Conservation (phyloP, 176 grass and related monocot genomes). For the Aegilops longissima region DNA sequence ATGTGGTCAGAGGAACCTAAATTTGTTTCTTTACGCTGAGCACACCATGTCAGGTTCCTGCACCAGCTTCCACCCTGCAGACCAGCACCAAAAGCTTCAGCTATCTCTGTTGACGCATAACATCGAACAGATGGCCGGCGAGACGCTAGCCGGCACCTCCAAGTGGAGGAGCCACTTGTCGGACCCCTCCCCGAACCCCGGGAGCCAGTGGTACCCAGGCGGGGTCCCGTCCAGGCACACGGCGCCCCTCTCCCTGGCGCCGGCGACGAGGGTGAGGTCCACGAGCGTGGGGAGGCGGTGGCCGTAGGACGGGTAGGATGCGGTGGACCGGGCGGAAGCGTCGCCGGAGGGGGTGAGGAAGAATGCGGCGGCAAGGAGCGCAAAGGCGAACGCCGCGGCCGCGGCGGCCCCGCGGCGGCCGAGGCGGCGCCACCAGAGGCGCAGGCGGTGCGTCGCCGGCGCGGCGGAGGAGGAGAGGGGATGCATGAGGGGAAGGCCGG, state of each 20-base stretch:
- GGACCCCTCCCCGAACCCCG: slow-evolving; percentile 57
- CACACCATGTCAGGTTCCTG: slow-evolving; percentile 35
- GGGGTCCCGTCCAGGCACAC: slow-evolving; percentile 73
- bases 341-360: slow-evolving; percentile 12
- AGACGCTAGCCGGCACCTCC: slow-evolving; percentile 23
- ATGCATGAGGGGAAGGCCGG: neutral
- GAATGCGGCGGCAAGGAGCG: slow-evolving; percentile 20
- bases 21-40: slow-evolving; percentile 38
- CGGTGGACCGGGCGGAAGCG: neutral
- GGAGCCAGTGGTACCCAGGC: slow-evolving; percentile 60
- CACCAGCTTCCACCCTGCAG: slow-evolving; percentile 85
- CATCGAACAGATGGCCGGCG: neutral
- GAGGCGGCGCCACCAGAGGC: slow-evolving; percentile 20
- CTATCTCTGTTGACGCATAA: neutral
- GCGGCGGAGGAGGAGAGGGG: neutral
- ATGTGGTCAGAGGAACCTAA: slow-evolving; percentile 69
- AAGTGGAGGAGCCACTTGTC: slow-evolving; percentile 69
- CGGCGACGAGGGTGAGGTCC: slow-evolving; percentile 41
- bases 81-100: neutral
- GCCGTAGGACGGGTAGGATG: slow-evolving; percentile 33
- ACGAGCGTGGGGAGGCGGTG: slow-evolving; percentile 43
- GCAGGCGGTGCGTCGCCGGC: slow-evolving; percentile 3
- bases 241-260: slow-evolving; percentile 21
- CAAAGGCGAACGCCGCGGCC: neutral
- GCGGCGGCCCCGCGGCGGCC: slow-evolving; percentile 18